Evolutionary conservation across 1,139 yeast genomes (phyloP).

Genomic region (Tardiomyces blankii): DNA sequence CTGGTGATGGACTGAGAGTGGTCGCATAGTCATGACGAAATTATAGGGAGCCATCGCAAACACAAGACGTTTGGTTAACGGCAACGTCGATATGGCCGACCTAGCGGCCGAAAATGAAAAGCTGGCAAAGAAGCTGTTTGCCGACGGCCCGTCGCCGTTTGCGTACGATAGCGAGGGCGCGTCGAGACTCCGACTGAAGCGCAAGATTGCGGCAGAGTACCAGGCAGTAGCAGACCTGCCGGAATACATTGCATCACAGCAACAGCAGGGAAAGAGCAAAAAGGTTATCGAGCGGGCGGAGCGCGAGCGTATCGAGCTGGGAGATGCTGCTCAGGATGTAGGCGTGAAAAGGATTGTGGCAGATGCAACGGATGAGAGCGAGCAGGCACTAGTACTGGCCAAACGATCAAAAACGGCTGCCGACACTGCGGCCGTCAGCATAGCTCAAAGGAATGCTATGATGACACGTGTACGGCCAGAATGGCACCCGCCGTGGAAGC

Average conservation of each 20-base stretch:
- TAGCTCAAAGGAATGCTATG: neutral
- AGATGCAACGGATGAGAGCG: neutral
- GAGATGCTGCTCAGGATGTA: neutral
- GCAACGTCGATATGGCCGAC: too few species aligned
- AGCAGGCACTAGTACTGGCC: neutral
- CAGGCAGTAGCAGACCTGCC: neutral
- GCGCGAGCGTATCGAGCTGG: neutral
- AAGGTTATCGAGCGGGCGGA: neutral
- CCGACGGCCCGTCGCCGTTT: neutral
- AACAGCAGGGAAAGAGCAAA: neutral
- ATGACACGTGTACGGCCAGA: neutral
- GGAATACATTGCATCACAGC: neutral
- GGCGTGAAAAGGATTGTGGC: neutral
- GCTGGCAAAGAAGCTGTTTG: neutral
- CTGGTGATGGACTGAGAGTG: too few species aligned
- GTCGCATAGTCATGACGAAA: too few species aligned
- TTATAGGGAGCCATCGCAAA: too few species aligned
- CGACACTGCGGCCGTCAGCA: neutral
- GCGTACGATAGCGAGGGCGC: neutral
- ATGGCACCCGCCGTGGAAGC: slow-evolving; percentile 50
- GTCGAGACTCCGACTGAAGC: neutral
- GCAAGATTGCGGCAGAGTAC: neutral
- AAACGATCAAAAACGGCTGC: neutral
- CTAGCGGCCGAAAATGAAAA: neutral
- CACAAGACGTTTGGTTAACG: too few species aligned